Evolutionary conservation across 2,329 filamentous ascomycete genomes (phyloP).

Genomic region (Xylariales sp.): DNA sequence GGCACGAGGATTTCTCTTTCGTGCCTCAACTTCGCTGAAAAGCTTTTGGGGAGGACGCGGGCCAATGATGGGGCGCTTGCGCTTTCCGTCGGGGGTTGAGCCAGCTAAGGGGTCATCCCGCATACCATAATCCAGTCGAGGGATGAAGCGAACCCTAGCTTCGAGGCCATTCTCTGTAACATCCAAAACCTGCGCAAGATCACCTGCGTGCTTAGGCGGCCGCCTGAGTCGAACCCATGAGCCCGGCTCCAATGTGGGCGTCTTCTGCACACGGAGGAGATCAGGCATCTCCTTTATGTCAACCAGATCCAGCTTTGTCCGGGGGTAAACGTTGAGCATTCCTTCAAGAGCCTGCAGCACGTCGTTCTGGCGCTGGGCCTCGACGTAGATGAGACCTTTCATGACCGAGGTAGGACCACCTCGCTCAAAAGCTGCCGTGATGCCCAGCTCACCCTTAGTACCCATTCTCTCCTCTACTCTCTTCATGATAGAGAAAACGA

Average conservation of each 20-base stretch:
- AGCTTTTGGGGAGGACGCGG: conserved; percentile 80
- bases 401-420: conserved; percentile 73
- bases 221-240: conserved; percentile 88
- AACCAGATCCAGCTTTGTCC: conserved; percentile 80
- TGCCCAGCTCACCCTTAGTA: conserved; percentile 75
- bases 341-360: conserved; percentile 79
- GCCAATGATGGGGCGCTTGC: conserved; percentile 66
- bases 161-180: conserved; percentile 91
- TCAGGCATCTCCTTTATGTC: conserved; percentile 98
- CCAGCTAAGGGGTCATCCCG: conserved; percentile 64
- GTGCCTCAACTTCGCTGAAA: conserved; percentile 90
- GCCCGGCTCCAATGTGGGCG: conserved; percentile 76
- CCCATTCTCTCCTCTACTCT: conserved; percentile 75
- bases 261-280: conserved; percentile 85
- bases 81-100: conserved; percentile 60
- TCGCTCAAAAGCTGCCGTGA: conserved; percentile 89
- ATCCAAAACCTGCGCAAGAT: conserved; percentile 87
- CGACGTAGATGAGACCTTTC: conserved; percentile 93
- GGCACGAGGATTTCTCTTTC: conserved; percentile 71
- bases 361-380: conserved; percentile 82
- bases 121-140: conserved; percentile 85
- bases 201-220: conserved; percentile 75
- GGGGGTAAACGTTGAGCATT: conserved; percentile 84
- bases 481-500: conserved; percentile 83
- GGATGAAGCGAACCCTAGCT: conserved; percentile 81